These are phyloP conservation scores for Fusarium sp. DNA, from an alignment of 2,329 filamentous ascomycete species.

Conservation along the genomic window DNA sequence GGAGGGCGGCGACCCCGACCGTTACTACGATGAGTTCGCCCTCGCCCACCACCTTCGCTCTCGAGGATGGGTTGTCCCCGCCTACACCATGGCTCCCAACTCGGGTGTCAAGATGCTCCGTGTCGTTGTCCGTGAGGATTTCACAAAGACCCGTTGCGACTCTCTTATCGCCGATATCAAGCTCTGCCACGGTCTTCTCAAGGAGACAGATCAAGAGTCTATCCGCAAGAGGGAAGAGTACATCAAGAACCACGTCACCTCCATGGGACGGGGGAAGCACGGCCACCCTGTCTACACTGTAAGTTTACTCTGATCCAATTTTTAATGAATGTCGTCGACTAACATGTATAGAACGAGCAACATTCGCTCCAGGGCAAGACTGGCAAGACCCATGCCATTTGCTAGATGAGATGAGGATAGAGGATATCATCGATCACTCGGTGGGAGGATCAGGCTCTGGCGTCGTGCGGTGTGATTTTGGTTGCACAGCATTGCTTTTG, in stretches of 20 bases:
- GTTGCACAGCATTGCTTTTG: neutral
- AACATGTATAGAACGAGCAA: slow-evolving; percentile 69
- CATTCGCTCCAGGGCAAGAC: slow-evolving; percentile 91
- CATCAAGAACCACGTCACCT: slow-evolving; percentile 65
- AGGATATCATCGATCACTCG: slow-evolving; percentile 16
- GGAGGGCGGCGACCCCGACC: slow-evolving; percentile 57
- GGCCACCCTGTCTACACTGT: slow-evolving; percentile 60
- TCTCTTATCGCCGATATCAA: slow-evolving; percentile 81
- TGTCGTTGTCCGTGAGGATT: slow-evolving; percentile 93
- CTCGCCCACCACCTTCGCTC: slow-evolving; percentile 87
- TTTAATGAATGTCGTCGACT: neutral
- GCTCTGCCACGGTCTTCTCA: slow-evolving; percentile 76
- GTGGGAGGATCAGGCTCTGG: slow-evolving; percentile 10
- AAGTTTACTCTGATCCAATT: slow-evolving; percentile 38
- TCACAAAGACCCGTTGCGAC: slow-evolving; percentile 84
- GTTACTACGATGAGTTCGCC: slow-evolving; percentile 78
- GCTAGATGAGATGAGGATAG: slow-evolving; percentile 59
- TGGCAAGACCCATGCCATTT: slow-evolving; percentile 90
- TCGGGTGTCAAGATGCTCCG: slow-evolving; percentile 90
- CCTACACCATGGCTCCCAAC: slow-evolving; percentile 96
- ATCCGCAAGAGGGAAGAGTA: slow-evolving; percentile 77
- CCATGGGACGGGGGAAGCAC: slow-evolving; percentile 62
- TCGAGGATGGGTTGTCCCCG: slow-evolving; percentile 92
- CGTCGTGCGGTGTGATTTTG: slow-evolving; percentile 34
- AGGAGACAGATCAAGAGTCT: slow-evolving; percentile 77